Conservation (phyloP, 108 stramenopile species). For the Cyclotella distinguenda region DNA sequence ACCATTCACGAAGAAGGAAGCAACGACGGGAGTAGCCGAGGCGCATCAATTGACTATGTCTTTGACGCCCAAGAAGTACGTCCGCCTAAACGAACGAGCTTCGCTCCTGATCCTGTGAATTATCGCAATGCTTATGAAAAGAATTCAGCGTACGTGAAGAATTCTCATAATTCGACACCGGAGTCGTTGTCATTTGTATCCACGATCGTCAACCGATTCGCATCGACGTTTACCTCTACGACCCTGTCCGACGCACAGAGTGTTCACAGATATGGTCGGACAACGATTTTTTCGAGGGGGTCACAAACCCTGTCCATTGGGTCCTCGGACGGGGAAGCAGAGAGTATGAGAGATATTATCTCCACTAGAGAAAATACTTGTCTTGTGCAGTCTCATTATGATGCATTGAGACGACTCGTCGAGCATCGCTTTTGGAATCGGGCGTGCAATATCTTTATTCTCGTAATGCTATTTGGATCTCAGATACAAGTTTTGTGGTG, state of each 20-base stretch:
- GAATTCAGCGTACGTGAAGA: no score
- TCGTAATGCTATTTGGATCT: conserved; percentile 63
- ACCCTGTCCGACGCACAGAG: not conserved
- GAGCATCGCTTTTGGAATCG: conserved; percentile 30
- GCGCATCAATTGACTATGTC: not conserved
- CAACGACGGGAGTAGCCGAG: not conserved
- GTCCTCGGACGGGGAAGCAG: not conserved
- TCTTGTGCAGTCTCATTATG: conserved; percentile 1
- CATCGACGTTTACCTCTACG: not conserved
- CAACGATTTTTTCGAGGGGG: conserved; percentile 9
- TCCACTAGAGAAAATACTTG: conserved; percentile 1
- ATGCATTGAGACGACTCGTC: conserved; percentile 6
- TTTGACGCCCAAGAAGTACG: not conserved
- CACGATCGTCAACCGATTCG: not conserved
- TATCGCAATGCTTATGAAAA: conserved; percentile 5
- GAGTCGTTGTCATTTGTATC: no score
- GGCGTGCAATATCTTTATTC: not conserved
- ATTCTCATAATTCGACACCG: no score
- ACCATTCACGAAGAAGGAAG: not conserved
- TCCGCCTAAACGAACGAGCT: conserved; percentile 4
- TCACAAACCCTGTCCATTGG: conserved; percentile 2
- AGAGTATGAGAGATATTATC: not conserved
- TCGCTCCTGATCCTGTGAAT: conserved; percentile 14
- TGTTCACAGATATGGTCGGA: not conserved
- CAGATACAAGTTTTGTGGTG: conserved; percentile 51